These are phyloP conservation scores for Hanseniaspora singularis DNA, from an alignment of 805 yeast genomes.

Conservation along the genomic window DNA sequence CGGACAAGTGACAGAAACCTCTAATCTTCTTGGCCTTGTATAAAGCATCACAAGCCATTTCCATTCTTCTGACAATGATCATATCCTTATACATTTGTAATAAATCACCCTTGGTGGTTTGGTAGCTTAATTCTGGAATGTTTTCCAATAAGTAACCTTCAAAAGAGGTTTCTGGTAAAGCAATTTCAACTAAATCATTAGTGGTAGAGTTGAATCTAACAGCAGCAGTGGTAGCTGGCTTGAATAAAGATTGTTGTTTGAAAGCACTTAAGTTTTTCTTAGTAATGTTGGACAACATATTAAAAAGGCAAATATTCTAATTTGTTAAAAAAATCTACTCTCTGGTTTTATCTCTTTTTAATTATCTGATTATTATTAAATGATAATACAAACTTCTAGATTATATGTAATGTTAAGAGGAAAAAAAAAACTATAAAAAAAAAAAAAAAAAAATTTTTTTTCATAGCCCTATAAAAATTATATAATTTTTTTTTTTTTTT, in stretches of 20 bases:
- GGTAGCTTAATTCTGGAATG: constrained; percentile 57
- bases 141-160: constrained; percentile 66
- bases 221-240: constrained; percentile 16
- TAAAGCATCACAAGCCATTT: constrained; percentile 96
- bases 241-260: constrained; percentile 14
- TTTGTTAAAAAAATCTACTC: constrained; percentile 16
- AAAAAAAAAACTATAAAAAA: background rate
- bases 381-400: no score
- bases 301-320: constrained; percentile 14
- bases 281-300: constrained; percentile 16
- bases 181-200: constrained; percentile 34
- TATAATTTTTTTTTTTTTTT: no score
- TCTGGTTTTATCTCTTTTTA: constrained; percentile 8
- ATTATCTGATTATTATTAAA: background rate
- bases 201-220: constrained; percentile 13
- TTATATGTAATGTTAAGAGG: background rate
- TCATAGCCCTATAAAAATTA: no score
- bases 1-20: constrained; percentile 97
- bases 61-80: constrained; percentile 91
- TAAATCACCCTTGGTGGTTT: constrained; percentile 67
- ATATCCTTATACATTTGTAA: constrained; percentile 93
- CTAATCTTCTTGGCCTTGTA: constrained; percentile 97
- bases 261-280: constrained; percentile 14
- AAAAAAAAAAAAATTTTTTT: no score
- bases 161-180: constrained; percentile 69